phyloP scores from a whole-genome alignment of 1,284 basidiomycete species.

The Sporisorium graminicola region DNA sequence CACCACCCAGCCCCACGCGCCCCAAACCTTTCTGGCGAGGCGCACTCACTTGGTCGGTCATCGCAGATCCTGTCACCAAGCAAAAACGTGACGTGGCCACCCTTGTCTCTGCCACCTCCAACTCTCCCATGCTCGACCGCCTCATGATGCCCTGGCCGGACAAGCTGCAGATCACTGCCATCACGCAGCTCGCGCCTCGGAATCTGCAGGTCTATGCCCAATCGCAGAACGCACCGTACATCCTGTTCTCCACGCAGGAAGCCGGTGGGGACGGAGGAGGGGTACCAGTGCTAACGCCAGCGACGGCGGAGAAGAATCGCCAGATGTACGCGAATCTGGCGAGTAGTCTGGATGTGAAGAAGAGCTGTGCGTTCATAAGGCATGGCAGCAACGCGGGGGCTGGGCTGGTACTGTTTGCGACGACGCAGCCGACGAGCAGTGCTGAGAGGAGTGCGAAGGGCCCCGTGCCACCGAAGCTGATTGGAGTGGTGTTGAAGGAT shows the following conservation, averaged over 20 bases:
- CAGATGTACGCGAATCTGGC: slow-evolving; percentile 58
- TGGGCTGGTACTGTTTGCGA: slow-evolving; percentile 55
- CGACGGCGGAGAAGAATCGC: slow-evolving; percentile 50
- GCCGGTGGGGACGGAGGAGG: neutral
- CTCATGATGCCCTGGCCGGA: slow-evolving; percentile 51
- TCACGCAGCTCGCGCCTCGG: slow-evolving; percentile 44
- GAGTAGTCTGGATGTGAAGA: slow-evolving; percentile 53
- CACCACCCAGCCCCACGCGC: slow-evolving; percentile 22
- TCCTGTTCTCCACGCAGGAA: slow-evolving; percentile 45
- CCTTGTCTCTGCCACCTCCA: slow-evolving; percentile 53
- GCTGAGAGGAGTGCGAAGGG: slow-evolving; percentile 23
- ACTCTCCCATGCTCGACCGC: slow-evolving; percentile 25
- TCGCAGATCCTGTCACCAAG: slow-evolving; percentile 40
- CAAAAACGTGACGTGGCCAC: slow-evolving; percentile 51
- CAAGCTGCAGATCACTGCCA: slow-evolving; percentile 52
- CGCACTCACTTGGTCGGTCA: slow-evolving; percentile 56
- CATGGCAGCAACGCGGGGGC: slow-evolving; percentile 46
- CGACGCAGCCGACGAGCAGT: slow-evolving; percentile 46
- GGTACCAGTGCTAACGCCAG: slow-evolving; percentile 24
- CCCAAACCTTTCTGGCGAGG: slow-evolving; percentile 59
- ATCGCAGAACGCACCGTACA: slow-evolving; percentile 49
- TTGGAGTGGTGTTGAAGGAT: slow-evolving; percentile 56
- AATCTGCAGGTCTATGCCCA: slow-evolving; percentile 52
- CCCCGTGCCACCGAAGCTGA: slow-evolving; percentile 30
- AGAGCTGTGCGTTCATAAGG: slow-evolving; percentile 58